Percentiles rank a stretch among this genome's conserved stretches.
Conservation (phyloP, 768 basidiomycete genomes). For the Termitomyces sp. region DNA sequence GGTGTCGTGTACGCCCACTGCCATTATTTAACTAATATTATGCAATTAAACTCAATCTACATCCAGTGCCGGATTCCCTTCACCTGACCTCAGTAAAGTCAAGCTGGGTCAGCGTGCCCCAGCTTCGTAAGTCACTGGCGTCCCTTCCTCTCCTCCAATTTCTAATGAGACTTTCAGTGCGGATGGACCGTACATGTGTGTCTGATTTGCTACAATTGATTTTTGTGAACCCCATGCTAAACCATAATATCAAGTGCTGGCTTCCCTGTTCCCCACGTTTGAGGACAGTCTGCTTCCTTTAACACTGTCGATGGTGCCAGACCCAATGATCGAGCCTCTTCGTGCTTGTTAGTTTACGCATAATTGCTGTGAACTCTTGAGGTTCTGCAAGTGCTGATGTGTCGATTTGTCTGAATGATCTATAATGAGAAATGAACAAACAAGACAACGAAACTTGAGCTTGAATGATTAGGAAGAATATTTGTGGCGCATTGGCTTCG, state of each 20-base stretch:
- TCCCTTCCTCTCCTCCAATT: background rate
- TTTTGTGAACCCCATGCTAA: background rate
- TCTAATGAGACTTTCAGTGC: background rate
- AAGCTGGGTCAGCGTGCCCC: constrained; percentile 6
- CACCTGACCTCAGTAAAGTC: constrained; percentile 7
- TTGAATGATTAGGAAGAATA: background rate
- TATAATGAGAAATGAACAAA: background rate
- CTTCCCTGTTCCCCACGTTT: constrained; percentile 2
- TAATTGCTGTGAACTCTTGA: background rate
- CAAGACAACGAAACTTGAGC: background rate
- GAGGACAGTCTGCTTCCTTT: background rate
- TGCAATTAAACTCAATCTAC: background rate
- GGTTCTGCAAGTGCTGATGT: background rate
- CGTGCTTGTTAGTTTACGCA: background rate
- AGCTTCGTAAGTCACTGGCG: constrained; percentile 4
- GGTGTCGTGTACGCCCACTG: constrained; percentile 1
- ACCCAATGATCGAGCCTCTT: background rate
- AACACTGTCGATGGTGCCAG: background rate
- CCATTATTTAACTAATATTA: background rate
- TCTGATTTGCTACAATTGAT: background rate
- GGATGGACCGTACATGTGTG: background rate
- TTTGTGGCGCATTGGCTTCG: background rate
- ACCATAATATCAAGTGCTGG: background rate
- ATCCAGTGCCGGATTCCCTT: constrained; percentile 10
- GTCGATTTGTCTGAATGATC: background rate